Conservation (phyloP, 768 basidiomycete species). For the Punctularia strigosozonata region DNA sequence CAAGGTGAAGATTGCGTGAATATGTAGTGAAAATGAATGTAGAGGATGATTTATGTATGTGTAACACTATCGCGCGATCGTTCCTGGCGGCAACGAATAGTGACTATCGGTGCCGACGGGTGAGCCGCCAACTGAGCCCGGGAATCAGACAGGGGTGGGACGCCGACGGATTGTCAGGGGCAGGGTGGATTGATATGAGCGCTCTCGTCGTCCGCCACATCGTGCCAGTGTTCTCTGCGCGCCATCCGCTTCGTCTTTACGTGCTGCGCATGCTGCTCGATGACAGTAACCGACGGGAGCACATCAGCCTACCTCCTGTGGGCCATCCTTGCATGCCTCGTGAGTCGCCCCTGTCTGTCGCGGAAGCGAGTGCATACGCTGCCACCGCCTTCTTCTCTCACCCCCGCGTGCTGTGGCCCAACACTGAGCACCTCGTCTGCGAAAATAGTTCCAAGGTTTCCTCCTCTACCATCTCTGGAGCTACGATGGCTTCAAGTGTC, state of each 20-base stretch:
- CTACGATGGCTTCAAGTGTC: slow-evolving; percentile 67
- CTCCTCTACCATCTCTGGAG: slow-evolving; percentile 68
- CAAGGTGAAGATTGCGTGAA: slow-evolving; percentile 20
- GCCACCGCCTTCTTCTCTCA: not conserved
- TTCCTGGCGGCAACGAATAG: too few species aligned
- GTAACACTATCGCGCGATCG: too few species aligned
- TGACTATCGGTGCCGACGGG: too few species aligned
- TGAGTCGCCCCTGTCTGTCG: slow-evolving; percentile 22
- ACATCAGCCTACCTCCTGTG: slow-evolving; percentile 67
- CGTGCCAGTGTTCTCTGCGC: too few species aligned
- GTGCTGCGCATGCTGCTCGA: too few species aligned
- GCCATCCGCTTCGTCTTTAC: too few species aligned
- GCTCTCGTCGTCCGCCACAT: too few species aligned
- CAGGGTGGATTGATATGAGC: too few species aligned
- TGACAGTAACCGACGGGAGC: slow-evolving; percentile 61
- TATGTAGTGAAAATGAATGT: not conserved
- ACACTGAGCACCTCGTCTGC: slow-evolving; percentile 3
- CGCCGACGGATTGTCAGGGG: too few species aligned
- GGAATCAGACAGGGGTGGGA: too few species aligned
- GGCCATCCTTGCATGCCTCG: slow-evolving; percentile 57
- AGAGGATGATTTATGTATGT: too few species aligned
- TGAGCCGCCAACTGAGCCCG: too few species aligned
- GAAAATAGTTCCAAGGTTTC: slow-evolving; percentile 49
- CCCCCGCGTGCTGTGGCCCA: slow-evolving; percentile 3
- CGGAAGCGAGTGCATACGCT: slow-evolving; percentile 1